A percentile compares a stretch with the other conserved stretches of the same genome.
These are phyloP conservation scores for Bryoglossum gracile DNA, from an alignment of 495 filamentous ascomycete genomes.

Conservation along the genomic window DNA sequence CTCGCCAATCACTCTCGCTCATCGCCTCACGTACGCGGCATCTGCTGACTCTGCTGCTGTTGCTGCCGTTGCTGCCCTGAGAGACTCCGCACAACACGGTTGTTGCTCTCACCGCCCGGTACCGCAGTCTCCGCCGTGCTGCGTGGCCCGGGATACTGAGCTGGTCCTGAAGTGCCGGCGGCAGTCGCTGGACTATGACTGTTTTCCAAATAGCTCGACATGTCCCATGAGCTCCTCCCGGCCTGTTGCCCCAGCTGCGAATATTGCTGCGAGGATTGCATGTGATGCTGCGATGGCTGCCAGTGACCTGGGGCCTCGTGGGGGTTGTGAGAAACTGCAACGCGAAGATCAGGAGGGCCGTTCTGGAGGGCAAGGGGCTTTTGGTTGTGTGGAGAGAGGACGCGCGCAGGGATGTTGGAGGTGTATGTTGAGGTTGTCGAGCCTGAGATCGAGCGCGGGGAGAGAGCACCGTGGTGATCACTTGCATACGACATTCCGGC, in stretches of 20 bases:
- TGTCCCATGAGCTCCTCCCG: constrained; percentile 20
- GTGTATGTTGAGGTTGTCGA: constrained; percentile 19
- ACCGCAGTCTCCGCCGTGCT: constrained; percentile 2
- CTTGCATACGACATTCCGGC: constrained; percentile 15
- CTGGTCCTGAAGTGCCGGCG: constrained; percentile 12
- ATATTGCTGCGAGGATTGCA: constrained; percentile 9
- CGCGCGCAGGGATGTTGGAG: constrained; percentile 15
- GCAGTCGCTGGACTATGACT: constrained; percentile 14
- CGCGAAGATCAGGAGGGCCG: constrained; percentile 25
- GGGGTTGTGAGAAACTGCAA: constrained; percentile 16
- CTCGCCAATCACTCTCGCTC: constrained; percentile 12
- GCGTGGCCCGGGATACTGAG: constrained; percentile 11
- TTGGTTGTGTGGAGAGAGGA: constrained; percentile 20
- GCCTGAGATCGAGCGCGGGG: constrained; percentile 22
- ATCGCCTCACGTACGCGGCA: constrained; percentile 13
- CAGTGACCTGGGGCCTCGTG: constrained; percentile 16
- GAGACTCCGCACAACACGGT: constrained; percentile 5
- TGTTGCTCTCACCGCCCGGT: constrained; percentile 11
- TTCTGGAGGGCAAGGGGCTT: constrained; percentile 13
- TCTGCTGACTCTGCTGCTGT: constrained; percentile 18
- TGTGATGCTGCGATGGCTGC: constrained; percentile 14
- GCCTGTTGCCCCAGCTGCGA: constrained; percentile 5
- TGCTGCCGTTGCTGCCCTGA: not conserved
- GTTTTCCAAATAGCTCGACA: constrained; percentile 11
- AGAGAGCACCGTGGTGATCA: constrained; percentile 20